Base-by-base conservation (phyloP, 2,329 filamentous ascomycete genomes). In the Aspergillus amoenus region DNA sequence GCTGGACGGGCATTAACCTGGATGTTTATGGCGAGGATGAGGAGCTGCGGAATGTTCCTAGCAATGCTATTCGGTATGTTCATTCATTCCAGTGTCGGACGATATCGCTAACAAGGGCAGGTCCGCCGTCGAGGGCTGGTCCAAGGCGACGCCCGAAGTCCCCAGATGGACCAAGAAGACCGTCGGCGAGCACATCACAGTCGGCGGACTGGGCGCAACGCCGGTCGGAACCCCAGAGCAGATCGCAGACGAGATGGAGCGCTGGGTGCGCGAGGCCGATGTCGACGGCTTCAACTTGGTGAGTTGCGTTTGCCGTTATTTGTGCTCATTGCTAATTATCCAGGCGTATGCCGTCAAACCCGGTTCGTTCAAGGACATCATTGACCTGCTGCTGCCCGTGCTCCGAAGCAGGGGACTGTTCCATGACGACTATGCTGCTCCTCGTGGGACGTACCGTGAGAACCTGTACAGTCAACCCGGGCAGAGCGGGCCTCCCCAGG, bases 281-380 rank as follows among this genome's bases (percentile, higher is more conserved):
- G 82, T 91, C 1, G 88, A 91, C 66, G 88, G 88, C 0, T 91
- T 91, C 73, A 91, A 91, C 67, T 81, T 91, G 69, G 86, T 86
- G 68, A 75, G 82, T n/a, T 37, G 15, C 1, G 27, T 37, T n/a
- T 37, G 34, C 13, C 3, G 11, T 5, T 9, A 8, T 0, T 1
- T 24, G 13, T 40, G 8, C 32, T 4, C 21, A 22, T 8, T 41
- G 72, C 74, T 69, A 66, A 49, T 27, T 24, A 1, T 21, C 17
- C 48, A 81, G 79, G 84, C 84, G 1, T 89, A 90, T 61, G 83
- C 84, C 0, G 73, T 88, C n/a, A 86, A 87, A 64, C 87, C 87
- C 0, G 81, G 84, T 56, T 86, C 85, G 0, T 90, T 89, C 73
- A 82, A 85, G 57, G 87, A 90, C 61, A 84, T 90, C 12, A 81